These are phyloP conservation scores for Yarrowia phangngaensis DNA, from an alignment of 805 yeast species.

Conservation along the genomic window DNA sequence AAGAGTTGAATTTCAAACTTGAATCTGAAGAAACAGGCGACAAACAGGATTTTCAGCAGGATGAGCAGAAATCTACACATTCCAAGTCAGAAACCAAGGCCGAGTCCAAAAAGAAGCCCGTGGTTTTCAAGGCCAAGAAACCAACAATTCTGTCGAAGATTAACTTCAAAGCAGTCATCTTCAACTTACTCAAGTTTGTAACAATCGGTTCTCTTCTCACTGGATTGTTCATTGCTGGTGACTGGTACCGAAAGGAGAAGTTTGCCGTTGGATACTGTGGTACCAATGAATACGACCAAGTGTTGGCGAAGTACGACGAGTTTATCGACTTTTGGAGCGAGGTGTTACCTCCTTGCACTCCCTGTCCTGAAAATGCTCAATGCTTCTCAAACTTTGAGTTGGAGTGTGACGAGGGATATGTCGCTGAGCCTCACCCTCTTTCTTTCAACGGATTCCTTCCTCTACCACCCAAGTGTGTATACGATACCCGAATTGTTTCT, in stretches of 20 bases:
- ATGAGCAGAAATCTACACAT: conserved; percentile 1
- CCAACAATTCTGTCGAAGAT: conserved; percentile 1
- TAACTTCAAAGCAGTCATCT: conserved; percentile 14
- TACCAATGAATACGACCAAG: conserved; percentile 26
- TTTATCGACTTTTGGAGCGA: conserved; percentile 41
- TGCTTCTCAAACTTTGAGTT: conserved; percentile 61
- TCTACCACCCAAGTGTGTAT: conserved; percentile 60
- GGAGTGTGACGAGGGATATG: conserved; percentile 59
- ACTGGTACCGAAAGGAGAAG: conserved; percentile 65
- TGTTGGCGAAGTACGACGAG: conserved; percentile 39
- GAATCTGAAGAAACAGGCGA: background rate
- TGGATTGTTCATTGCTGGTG: conserved; percentile 42
- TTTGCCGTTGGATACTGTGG: conserved; percentile 73
- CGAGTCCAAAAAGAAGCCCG: conserved; percentile 4
- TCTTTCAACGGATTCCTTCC: conserved; percentile 58
- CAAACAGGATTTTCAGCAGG: conserved; percentile 1
- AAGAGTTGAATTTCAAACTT: background rate
- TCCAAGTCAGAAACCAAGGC: conserved; percentile 23
- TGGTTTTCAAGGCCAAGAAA: conserved; percentile 21
- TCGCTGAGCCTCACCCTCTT: conserved; percentile 25
- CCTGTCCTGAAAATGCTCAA: conserved; percentile 77
- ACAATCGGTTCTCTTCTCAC: conserved; percentile 36
- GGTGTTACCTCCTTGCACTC: conserved; percentile 59
- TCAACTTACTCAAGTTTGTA: conserved; percentile 21
- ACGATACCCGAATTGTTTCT: conserved; percentile 64